Evolutionary conservation across 2,329 filamentous ascomycete genomes (phyloP).

Genomic region (Endothia cerciana): DNA sequence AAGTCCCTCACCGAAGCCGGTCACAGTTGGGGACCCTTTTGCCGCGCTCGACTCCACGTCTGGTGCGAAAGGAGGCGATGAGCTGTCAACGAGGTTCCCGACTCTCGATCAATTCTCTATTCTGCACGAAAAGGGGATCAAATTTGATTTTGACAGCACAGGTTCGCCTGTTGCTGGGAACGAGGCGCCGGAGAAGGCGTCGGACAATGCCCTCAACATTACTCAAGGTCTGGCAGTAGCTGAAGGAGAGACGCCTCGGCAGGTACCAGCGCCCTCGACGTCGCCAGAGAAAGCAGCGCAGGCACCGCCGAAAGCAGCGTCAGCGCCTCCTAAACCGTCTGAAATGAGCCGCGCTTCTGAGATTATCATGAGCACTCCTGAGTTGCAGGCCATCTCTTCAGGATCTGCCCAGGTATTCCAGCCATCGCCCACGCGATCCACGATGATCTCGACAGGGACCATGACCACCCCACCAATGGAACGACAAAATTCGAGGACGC

Average conservation of each 20-base stretch:
- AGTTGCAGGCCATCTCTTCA: slow-evolving; percentile 61
- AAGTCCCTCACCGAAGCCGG: slow-evolving; percentile 70
- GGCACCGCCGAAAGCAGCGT: slow-evolving; percentile 45
- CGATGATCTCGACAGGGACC: slow-evolving; percentile 68
- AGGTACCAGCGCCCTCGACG: slow-evolving; percentile 35
- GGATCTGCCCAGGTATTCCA: slow-evolving; percentile 42
- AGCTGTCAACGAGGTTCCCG: slow-evolving; percentile 84
- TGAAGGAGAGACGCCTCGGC: slow-evolving; percentile 36
- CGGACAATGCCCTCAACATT: slow-evolving; percentile 79
- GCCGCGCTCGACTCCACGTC: slow-evolving; percentile 71
- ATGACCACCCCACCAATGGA: slow-evolving; percentile 70
- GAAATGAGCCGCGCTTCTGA: slow-evolving; percentile 64
- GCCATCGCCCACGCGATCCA: slow-evolving; percentile 38
- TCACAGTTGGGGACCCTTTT: slow-evolving; percentile 80
- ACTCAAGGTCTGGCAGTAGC: slow-evolving; percentile 38
- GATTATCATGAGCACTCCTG: slow-evolving; percentile 66
- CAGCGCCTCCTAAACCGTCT: slow-evolving; percentile 46
- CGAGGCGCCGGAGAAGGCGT: slow-evolving; percentile 63
- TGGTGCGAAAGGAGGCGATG: slow-evolving; percentile 66
- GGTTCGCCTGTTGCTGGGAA: slow-evolving; percentile 55
- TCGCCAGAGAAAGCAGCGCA: slow-evolving; percentile 37
- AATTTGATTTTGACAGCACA: slow-evolving; percentile 80
- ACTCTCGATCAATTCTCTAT: slow-evolving; percentile 92
- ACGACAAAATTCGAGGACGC: slow-evolving; percentile 43
- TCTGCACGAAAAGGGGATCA: slow-evolving; percentile 79